Conservation (phyloP, 2,329 filamentous ascomycete species). For the Aspergillus costaricaensis region DNA sequence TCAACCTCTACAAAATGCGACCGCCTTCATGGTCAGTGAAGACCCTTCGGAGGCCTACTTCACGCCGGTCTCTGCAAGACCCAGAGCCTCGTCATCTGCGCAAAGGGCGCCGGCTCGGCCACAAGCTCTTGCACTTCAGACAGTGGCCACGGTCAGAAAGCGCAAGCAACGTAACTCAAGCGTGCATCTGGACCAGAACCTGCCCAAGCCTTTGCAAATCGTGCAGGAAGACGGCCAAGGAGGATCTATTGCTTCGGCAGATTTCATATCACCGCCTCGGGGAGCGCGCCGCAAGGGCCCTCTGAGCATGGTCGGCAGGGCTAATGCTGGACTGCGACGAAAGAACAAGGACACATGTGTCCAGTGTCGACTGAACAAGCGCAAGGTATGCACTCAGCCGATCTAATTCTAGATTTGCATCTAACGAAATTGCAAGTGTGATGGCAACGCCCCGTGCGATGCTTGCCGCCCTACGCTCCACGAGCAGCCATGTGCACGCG, state of each 20-base stretch:
- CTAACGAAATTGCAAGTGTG: constrained; percentile 33
- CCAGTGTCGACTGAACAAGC: constrained; percentile 47
- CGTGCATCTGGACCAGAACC: constrained; percentile 31
- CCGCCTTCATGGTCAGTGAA: constrained; percentile 41
- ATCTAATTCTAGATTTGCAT: not conserved
- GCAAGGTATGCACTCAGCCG: constrained; percentile 37
- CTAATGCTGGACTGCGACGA: constrained; percentile 44
- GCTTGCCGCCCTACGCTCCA: constrained; percentile 45
- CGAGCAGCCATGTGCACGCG: constrained; percentile 47
- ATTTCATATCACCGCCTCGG: constrained; percentile 45
- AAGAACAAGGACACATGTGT: constrained; percentile 50
- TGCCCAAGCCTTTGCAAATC: constrained; percentile 42
- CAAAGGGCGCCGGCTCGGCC: constrained; percentile 30
- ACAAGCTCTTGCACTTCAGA: constrained; percentile 36
- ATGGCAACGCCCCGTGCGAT: constrained; percentile 45
- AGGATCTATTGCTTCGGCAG: constrained; percentile 44
- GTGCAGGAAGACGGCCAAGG: constrained; percentile 48
- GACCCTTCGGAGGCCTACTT: constrained; percentile 33
- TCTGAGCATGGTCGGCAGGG: constrained; percentile 40
- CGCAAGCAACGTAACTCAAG: constrained; percentile 37
- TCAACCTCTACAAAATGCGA: constrained; percentile 30
- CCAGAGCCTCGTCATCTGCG: constrained; percentile 26
- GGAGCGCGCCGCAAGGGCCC: constrained; percentile 47
- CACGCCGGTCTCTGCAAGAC: constrained; percentile 26
- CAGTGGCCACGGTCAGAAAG: constrained; percentile 35